Evolutionary conservation across 2,329 filamentous ascomycete genomes (phyloP), one percentile per base, ranked within the genome.

Genomic region (Fusarium mangiferae): DNA sequence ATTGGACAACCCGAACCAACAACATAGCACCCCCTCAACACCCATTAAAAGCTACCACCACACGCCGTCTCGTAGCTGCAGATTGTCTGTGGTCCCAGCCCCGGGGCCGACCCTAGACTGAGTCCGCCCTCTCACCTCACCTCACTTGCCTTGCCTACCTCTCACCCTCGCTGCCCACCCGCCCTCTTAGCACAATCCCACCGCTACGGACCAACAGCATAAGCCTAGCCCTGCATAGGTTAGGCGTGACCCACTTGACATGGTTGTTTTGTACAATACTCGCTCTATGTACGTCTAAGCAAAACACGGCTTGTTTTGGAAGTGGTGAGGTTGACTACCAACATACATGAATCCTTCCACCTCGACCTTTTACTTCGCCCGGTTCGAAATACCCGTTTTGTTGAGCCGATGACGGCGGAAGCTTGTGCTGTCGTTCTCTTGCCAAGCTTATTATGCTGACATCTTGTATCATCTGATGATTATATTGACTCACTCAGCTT

Each of bases 131-230:
- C 44, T 64, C 67, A 68, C 64, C 24, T 54, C 33, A 33, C 28
- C 75, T 71, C 68, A 63, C 69, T 28, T 45, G 24, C 24, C 28
- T 62, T 33, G 30, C 48, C 24, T 24, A 24, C 48, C 48, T 35
- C 28, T 28, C 13, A 48, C 48, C 18, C 49, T 52, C 33, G 36
- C 30, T 35, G 12, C n/a, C 24, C 48, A 35, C 48, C 35, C 24
- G 66, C 41, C 36, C 39, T 22, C 49, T 59, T 59, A 44, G 45
- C 65, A 59, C 61, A 60, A 65, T 77, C 62, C 72, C 73, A 69
- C 64, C 44, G 54, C 60, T 64, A 67, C 51, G 73, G 75, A 72
- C 75, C 75, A 77, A 77, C 75, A 75, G 65, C 66, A 71, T 49
- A 48, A 48, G 60, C 38, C 67, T 61, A 63, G 67, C 46, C 61